Evolutionary conservation across 345 rosid species (phyloP), one percentile per base, ranked within the genome.

Genomic region (Sisymbrium altissimum): DNA sequence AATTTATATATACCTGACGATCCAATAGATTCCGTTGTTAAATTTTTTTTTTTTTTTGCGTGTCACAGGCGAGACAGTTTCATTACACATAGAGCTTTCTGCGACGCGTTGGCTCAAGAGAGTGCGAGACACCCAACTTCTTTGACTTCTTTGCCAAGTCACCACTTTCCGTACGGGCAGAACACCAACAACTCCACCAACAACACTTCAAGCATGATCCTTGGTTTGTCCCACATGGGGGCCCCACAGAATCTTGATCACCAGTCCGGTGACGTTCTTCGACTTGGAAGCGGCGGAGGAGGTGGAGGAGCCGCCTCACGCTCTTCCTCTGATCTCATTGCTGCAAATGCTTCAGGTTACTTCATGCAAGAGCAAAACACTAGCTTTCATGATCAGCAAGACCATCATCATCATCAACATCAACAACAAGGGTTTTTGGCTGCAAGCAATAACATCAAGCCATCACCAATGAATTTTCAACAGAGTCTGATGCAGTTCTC

Each of bases 61-160:
- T 13, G 61, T 77, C 56, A 73, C 86, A 89, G 96, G 84, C 86
- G 96, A 7, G 96, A 89, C 72, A 89, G 92, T 74, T 89, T 89
- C 55, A 87, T 89, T 70, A 87, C 96, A 13, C 96, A 89, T 73
- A 81, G 96, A 57, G 96, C 96, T 23, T 89, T 89, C 70, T 89
- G 96, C 60, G 96, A 89, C 69, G 96, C 96, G 44, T 70, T 89
- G 63, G 96, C 96, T 79, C 92, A 86, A 62, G 92, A 89, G 73
- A 87, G 88, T 81, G 89, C 89, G 7, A 84, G 96, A 62, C 89
- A 87, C 74, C 89, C 90, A 50, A 81, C 90, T 15, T 69, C 72
- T 19, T 81, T 86, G 79, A 84, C 75, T 78, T 73, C 87, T 23
- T 78, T 87, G 68, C 73, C 81, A 71, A 81, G 88, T 21, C 82